Conservation (phyloP, 2,329 filamentous ascomycete species). For the Colletotrichum cuscutae region DNA sequence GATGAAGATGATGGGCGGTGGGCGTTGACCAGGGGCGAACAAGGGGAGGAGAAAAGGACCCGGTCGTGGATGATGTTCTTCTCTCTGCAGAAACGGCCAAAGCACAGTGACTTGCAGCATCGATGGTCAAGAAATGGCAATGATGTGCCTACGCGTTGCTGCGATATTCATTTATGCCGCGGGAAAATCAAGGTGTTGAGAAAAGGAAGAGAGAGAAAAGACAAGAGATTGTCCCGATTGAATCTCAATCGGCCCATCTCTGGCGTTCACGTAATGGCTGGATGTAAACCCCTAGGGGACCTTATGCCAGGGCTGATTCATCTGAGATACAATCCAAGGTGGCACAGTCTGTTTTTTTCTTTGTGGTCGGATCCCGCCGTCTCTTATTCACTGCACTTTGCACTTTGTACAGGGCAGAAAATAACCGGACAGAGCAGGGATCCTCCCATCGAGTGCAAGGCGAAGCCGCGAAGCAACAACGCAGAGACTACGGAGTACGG, state of each 20-base stretch:
- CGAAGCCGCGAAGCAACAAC: not conserved
- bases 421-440: not conserved
- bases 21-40: not conserved
- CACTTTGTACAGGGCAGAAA: not conserved
- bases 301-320: not conserved
- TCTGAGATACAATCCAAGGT: not conserved
- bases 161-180: not conserved
- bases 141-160: not conserved
- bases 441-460: not conserved
- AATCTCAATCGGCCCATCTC: not conserved
- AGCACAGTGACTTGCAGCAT: slow-evolving; percentile 11
- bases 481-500: not conserved
- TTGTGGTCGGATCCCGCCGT: not conserved
- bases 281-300: too few species aligned
- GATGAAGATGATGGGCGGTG: slow-evolving; percentile 1
- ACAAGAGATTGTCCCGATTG: not conserved
- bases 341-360: not conserved
- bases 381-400: not conserved
- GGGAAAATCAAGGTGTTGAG: not conserved
- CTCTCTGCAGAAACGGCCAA: slow-evolving; percentile 8
- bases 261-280: not conserved
- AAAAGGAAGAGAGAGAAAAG: not conserved
- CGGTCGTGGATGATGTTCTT: not conserved
- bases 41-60: not conserved
- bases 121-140: not conserved